phyloP scores from a whole-genome alignment of 2,329 filamentous ascomycete species.

The Alternaria arbusti region DNA sequence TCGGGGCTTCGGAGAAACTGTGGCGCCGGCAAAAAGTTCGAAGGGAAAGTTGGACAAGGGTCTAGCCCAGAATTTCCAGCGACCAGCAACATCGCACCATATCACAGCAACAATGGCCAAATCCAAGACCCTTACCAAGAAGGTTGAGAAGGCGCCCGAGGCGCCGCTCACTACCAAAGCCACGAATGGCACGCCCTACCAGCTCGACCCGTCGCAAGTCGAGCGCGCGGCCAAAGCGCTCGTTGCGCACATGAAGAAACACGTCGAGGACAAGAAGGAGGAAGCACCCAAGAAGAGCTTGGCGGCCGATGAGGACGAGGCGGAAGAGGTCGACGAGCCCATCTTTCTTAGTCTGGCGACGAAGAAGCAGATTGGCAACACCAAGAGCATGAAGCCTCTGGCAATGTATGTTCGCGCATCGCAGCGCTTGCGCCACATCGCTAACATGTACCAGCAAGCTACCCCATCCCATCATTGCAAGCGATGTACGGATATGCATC shows the following conservation, averaged over 20 bases:
- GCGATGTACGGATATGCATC: slow-evolving; percentile 76
- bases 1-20: slow-evolving; percentile 12
- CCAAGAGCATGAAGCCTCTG: slow-evolving; percentile 79
- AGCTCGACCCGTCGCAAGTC: slow-evolving; percentile 59
- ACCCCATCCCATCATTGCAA: slow-evolving; percentile 74
- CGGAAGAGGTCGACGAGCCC: slow-evolving; percentile 57
- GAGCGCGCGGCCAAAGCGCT: slow-evolving; percentile 66
- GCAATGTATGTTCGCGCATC: slow-evolving; percentile 64
- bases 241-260: slow-evolving; percentile 62
- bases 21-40: slow-evolving; percentile 26
- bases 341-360: slow-evolving; percentile 69
- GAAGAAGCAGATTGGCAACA: slow-evolving; percentile 73
- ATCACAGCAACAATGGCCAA: slow-evolving; percentile 37
- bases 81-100: slow-evolving; percentile 14
- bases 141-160: slow-evolving; percentile 34
- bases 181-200: slow-evolving; percentile 48
- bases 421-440: neutral
- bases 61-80: slow-evolving; percentile 25
- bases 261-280: slow-evolving; percentile 55
- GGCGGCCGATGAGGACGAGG: slow-evolving; percentile 54
- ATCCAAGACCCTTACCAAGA: slow-evolving; percentile 36
- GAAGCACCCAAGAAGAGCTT: slow-evolving; percentile 61
- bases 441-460: slow-evolving; percentile 55
- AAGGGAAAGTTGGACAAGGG: slow-evolving; percentile 16
- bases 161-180: slow-evolving; percentile 47